phyloP scores from a whole-genome alignment of 164 flowering plant genomes.

The Dillenia turbinata region DNA sequence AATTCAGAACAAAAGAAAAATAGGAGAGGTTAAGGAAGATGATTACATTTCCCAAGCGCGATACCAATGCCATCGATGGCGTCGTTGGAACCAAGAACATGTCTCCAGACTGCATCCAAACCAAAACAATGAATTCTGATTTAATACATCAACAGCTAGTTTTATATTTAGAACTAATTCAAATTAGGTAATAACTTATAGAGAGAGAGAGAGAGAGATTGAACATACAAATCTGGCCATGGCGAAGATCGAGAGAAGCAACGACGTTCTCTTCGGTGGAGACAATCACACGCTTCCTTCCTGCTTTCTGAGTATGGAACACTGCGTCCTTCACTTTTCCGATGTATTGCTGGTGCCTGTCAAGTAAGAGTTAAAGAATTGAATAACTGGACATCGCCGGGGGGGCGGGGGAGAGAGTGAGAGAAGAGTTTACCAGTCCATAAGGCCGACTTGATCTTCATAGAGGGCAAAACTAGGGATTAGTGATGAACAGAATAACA shows the following conservation, averaged over 20 bases:
- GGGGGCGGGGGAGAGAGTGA: neutral
- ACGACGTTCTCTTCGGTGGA: slow-evolving; percentile 93
- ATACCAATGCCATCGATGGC: slow-evolving; percentile 63
- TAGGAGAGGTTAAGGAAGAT: neutral
- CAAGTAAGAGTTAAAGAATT: slow-evolving; percentile 1
- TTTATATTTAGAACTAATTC: neutral
- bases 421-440: slow-evolving; percentile 59
- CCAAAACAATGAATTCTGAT: slow-evolving; percentile 9
- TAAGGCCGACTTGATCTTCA: slow-evolving; percentile 92
- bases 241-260: slow-evolving; percentile 94
- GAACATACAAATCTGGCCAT: slow-evolving; percentile 79
- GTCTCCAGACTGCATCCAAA: slow-evolving; percentile 88
- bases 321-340: slow-evolving; percentile 93
- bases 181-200: neutral
- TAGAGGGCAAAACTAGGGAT: slow-evolving; percentile 42
- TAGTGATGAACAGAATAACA: slow-evolving; percentile 25
- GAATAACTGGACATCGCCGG: neutral
- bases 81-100: slow-evolving; percentile 72
- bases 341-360: slow-evolving; percentile 86
- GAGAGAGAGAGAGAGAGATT: neutral
- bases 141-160: neutral
- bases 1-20: neutral
- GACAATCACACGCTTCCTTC: slow-evolving; percentile 87
- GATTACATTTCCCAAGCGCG: slow-evolving; percentile 81
- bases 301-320: slow-evolving; percentile 88